Evolutionary conservation across 495 filamentous ascomycete species (phyloP), one percentile per base, ranked within the genome.

Genomic region (Aspergillus olivimuriae): DNA sequence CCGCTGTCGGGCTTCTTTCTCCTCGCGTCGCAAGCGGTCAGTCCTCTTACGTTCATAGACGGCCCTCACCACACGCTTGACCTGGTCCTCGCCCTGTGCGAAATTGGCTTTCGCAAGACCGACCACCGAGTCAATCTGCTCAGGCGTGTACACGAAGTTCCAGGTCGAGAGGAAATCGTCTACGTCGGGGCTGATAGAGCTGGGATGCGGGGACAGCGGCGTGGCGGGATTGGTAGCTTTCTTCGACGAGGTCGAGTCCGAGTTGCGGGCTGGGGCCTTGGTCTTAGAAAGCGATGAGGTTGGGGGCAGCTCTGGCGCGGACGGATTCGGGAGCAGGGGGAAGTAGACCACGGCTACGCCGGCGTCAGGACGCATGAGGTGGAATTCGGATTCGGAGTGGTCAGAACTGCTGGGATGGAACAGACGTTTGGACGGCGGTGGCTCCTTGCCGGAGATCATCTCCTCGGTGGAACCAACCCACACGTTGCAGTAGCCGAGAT

Each of bases 101-200:
- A 86, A 98, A 62, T 98, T 98, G 2, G 87, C 87, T 46, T 80
- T 76, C 1, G 92, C 90, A 6, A 98, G 75, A 16, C 76, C 75
- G 7, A 94, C 82, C 0, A 91, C 84, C 17, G 76, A 73, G 41
- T 95, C 90, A 35, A 96, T 74, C 55, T 96, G 82, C 43, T 87
- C 76, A 0, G 89, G 85, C 24, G 85, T 89, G 63, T 94, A 96
- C 33, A 94, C 80, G 58, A 96, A 96, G 60, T 96, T 98, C 92
- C 92, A 97, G 1, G 92, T 98, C 51, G 80, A 86, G 63, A 96
- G 76, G 69, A 89, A 98, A 38, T 89, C 86, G 44, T 77, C 80
- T 10, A 72, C 77, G 24, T 83, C 77, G 0, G 92, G 91, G 57
- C 95, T 82, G 19, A 96, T 83, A 39, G 78, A 84, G 4, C 74